phyloP scores from a whole-genome alignment of 306 rosid species.

The Urtica urens region DNA sequence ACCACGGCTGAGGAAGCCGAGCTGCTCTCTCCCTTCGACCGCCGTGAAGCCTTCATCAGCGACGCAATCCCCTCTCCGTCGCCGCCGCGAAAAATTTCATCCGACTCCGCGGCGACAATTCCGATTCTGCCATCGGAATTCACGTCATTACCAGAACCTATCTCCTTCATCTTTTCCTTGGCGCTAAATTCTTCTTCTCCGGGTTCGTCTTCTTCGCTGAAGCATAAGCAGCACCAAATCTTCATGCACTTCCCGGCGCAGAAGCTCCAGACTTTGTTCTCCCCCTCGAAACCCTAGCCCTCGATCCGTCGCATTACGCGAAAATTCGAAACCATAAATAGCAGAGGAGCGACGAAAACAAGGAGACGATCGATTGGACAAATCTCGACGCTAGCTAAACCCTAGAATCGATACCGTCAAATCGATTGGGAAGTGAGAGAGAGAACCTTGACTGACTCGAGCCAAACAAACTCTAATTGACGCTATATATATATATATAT shows the following conservation, averaged over 20 bases:
- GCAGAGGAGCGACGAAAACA: neutral
- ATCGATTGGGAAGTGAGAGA: neutral
- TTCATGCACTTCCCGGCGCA: slow-evolving; percentile 47
- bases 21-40: slow-evolving; percentile 57
- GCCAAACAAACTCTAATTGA: neutral
- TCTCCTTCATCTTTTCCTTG: slow-evolving; percentile 28
- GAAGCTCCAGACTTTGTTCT: slow-evolving; percentile 17
- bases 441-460: neutral
- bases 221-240: slow-evolving; percentile 70
- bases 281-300: slow-evolving; percentile 22
- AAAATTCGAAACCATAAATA: slow-evolving; percentile 16
- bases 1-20: slow-evolving; percentile 23
- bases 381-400: slow-evolving; percentile 22
- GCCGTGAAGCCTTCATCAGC: slow-evolving; percentile 1
- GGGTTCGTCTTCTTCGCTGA: slow-evolving; percentile 41
- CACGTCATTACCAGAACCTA: slow-evolving; percentile 24
- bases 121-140: slow-evolving; percentile 15
- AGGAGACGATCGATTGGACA: slow-evolving; percentile 2
- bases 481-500: neutral
- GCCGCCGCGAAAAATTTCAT: no score
- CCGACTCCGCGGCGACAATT: slow-evolving; percentile 26
- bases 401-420: slow-evolving; percentile 28
- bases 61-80: neutral
- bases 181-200: slow-evolving; percentile 20
- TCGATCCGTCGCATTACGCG: slow-evolving; percentile 57